Conservation (phyloP, 495 filamentous ascomycete species). For the Tuber umbilicatum region DNA sequence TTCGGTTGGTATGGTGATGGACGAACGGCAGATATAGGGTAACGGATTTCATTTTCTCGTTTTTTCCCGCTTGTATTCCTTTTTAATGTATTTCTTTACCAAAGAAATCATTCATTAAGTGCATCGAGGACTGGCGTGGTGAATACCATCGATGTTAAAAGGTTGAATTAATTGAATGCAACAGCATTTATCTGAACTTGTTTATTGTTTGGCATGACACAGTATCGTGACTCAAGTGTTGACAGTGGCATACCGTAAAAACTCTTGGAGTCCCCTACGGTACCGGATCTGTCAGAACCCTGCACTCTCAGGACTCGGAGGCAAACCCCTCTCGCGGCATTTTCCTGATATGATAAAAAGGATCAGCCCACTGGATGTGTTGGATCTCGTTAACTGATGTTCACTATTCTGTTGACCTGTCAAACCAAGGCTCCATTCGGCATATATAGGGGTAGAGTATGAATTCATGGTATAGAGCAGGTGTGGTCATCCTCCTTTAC, state of each 20-base stretch:
- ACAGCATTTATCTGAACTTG: neutral
- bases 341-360: no score
- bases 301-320: no score
- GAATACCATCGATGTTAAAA: neutral
- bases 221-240: neutral
- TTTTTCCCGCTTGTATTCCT: slow-evolving; percentile 11
- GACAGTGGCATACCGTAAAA: neutral
- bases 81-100: neutral
- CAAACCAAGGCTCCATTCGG: no score
- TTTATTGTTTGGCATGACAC: neutral
- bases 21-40: slow-evolving; percentile 36
- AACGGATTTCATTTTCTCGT: slow-evolving; percentile 33
- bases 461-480: no score
- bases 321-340: no score
- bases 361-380: no score
- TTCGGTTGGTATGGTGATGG: slow-evolving; percentile 29
- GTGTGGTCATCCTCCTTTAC: no score
- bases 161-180: neutral
- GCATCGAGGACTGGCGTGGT: neutral
- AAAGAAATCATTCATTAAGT: neutral
- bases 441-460: no score
- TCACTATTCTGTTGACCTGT: no score
- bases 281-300: no score
- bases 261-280: no score
- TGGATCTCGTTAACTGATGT: no score